Evolutionary conservation across 495 filamentous ascomycete species (phyloP).

Genomic region (Cudoniella acicularis): DNA sequence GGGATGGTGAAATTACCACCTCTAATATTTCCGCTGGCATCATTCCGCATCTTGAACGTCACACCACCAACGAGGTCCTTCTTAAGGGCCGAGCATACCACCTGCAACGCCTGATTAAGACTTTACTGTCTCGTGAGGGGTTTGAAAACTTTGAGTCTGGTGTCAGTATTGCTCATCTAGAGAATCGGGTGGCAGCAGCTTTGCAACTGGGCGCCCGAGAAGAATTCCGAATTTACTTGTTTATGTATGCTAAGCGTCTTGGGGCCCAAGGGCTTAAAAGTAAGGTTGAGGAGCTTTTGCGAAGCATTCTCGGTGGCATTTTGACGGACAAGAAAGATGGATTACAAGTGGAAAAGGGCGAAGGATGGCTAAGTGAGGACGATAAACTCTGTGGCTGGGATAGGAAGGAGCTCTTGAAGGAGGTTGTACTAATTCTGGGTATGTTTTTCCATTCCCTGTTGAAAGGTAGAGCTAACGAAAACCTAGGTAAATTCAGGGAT

Average conservation of each 20-base stretch:
- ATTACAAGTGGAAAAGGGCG: slow-evolving; percentile 43
- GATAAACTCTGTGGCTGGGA: slow-evolving; percentile 85
- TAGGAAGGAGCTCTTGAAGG: slow-evolving; percentile 77
- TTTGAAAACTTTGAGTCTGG: slow-evolving; percentile 88
- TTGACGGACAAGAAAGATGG: slow-evolving; percentile 42
- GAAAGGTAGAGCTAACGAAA: slow-evolving; percentile 9
- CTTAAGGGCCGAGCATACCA: slow-evolving; percentile 86
- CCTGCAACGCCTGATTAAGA: slow-evolving; percentile 84
- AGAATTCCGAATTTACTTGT: slow-evolving; percentile 85
- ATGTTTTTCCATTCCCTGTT: slow-evolving; percentile 35
- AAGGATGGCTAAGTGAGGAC: slow-evolving; percentile 54
- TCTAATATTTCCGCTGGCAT: slow-evolving; percentile 84
- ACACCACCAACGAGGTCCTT: slow-evolving; percentile 90
- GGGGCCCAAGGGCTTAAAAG: slow-evolving; percentile 80
- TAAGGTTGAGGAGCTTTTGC: slow-evolving; percentile 90
- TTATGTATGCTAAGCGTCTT: slow-evolving; percentile 95
- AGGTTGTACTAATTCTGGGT: slow-evolving; percentile 90
- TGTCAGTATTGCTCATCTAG: slow-evolving; percentile 90
- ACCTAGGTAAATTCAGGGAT: slow-evolving; percentile 86
- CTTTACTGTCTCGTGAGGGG: slow-evolving; percentile 76
- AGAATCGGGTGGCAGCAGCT: slow-evolving; percentile 90
- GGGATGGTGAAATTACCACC: slow-evolving; percentile 47
- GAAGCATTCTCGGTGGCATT: slow-evolving; percentile 71
- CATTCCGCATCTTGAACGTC: slow-evolving; percentile 86
- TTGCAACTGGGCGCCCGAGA: slow-evolving; percentile 79